These are phyloP conservation scores for Solanum aculeatissimum DNA, from an alignment of 305 asterid genomes.

Conservation along the genomic window DNA sequence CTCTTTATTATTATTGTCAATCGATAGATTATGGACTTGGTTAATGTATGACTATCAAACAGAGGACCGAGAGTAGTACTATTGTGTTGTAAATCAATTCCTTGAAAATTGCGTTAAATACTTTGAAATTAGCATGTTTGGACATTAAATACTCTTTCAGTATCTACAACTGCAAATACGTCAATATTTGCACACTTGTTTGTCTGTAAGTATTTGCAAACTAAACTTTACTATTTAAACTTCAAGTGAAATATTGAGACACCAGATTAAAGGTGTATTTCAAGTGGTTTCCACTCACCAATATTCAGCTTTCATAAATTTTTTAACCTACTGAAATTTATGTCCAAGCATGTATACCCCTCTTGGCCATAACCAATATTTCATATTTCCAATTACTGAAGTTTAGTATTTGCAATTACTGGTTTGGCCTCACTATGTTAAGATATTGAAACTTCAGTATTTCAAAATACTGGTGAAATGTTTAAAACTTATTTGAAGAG, in stretches of 20 bases:
- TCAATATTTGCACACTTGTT: neutral
- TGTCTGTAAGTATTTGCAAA: neutral
- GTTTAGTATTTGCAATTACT: neutral
- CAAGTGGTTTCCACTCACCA: neutral
- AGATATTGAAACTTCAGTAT: neutral
- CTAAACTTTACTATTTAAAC: neutral
- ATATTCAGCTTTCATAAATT: neutral
- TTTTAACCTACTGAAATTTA: neutral
- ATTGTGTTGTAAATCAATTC: neutral
- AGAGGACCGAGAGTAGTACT: neutral
- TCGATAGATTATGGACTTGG: neutral
- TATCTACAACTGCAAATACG: neutral
- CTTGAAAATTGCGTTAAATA: too few species aligned
- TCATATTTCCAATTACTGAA: too few species aligned
- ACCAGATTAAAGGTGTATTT: neutral
- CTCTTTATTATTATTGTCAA: neutral
- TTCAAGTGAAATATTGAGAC: neutral
- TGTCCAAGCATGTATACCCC: neutral
- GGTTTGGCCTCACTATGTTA: neutral
- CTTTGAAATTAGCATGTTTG: neutral
- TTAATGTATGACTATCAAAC: neutral
- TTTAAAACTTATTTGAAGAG: neutral
- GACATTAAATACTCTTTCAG: neutral
- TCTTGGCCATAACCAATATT: neutral
- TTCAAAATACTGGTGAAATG: neutral